Evolutionary conservation across 2,329 filamentous ascomycete genomes (phyloP), one percentile per base, ranked within the genome.

Genomic region (Chrysoporthe austroafricana): DNA sequence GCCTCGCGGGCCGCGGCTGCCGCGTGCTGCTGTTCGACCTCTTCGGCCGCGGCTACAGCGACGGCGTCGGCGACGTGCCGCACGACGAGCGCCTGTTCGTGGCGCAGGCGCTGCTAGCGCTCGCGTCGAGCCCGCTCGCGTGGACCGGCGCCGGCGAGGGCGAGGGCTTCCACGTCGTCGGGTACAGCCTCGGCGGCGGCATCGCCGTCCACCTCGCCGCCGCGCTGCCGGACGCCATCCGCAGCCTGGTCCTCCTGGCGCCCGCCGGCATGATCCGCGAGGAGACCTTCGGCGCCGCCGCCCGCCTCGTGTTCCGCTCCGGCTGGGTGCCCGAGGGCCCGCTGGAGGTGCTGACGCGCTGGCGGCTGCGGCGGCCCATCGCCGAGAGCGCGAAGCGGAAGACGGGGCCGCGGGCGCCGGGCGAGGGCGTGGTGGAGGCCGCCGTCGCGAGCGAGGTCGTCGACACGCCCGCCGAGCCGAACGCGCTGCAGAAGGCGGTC

Each of bases 11-110:
- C 7, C 6, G 36, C 36, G 36, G 92, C 0, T 94, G 86, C 76
- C 84, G 93, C 69, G 92, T 97, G 2, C 90, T 96, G 86, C 79
- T 95, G 1, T 93, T 95, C 74, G 91, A 93, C 76, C 83, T 93
- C 62, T 93, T 90, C 71, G 92, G 92, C 32, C 84, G 93, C 72
- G 93, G 93, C 9, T 96, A 92, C 75, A 92, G 89, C 0, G 91
- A 94, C 74, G 85, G 85, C 1, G 91, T 91, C 0, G 76, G 78
- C 1, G 81, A 84, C 61, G 76, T 88, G n/a, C 80, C 83, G 6
- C 88, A 91, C 75, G 88, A 91, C 75, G 79, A 84, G 16, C 81
- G 85, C 1, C 85, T 94, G 5, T 93, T 91, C 78, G 84, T 84
- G 3, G 82, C 85, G 0, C 88, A 92, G 75, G 87, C 93, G 46